A percentile compares a stretch with the other conserved stretches of the same genome.
Evolutionary conservation across 2,329 filamentous ascomycete species (phyloP).

Genomic region (Penicillium frequentans): DNA sequence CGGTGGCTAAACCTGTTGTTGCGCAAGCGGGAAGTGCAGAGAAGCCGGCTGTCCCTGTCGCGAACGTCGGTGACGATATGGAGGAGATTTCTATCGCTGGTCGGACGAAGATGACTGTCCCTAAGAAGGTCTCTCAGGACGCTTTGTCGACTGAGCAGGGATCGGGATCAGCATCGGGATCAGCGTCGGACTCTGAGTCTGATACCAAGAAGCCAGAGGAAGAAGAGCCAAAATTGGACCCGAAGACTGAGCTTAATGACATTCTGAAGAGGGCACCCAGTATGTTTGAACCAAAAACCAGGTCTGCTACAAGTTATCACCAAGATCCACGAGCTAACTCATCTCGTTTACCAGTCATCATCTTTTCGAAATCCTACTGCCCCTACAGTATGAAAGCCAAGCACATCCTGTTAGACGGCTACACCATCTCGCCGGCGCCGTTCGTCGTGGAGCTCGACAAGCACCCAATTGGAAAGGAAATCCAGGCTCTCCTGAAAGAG

Average conservation of each 20-base stretch:
- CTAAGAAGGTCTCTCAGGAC: conserved; percentile 27
- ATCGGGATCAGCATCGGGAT: neutral
- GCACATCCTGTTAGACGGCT: conserved; percentile 76
- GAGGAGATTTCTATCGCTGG: conserved; percentile 55
- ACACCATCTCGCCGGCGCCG: conserved; percentile 77
- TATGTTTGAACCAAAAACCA: conserved; percentile 48
- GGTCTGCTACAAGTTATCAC: neutral
- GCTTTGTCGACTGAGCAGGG: neutral
- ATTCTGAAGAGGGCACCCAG: conserved; percentile 84
- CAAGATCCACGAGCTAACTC: neutral
- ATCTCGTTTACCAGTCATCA: conserved; percentile 64
- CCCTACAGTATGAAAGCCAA: conserved; percentile 85
- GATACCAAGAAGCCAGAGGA: conserved; percentile 1
- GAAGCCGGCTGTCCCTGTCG: conserved; percentile 33
- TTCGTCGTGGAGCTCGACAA: conserved; percentile 88
- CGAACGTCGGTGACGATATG: conserved; percentile 41
- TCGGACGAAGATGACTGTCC: conserved; percentile 51
- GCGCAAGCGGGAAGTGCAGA: conserved; percentile 64
- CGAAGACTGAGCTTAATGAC: conserved; percentile 67
- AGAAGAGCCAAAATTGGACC: conserved; percentile 50
- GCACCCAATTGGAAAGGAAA: conserved; percentile 68
- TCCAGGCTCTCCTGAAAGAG: conserved; percentile 71
- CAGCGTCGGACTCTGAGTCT: conserved; percentile 11
- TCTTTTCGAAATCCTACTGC: conserved; percentile 96
- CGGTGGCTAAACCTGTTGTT: conserved; percentile 9